These are phyloP conservation scores for Durusdinium trenchii DNA, from an alignment of 73 alveolate species.

Conservation along the genomic window DNA sequence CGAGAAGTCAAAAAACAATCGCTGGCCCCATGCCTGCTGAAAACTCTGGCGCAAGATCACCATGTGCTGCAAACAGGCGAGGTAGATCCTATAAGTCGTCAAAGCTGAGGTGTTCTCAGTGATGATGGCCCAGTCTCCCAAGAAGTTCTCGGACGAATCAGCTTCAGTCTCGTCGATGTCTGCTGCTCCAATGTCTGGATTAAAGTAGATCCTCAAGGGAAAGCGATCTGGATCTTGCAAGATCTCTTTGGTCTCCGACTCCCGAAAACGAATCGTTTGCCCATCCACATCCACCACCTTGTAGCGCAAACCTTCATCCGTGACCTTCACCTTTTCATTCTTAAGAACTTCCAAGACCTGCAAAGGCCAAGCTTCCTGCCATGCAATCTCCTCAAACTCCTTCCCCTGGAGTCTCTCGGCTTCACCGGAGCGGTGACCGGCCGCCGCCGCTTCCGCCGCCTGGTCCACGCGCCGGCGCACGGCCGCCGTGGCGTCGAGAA, in stretches of 20 bases:
- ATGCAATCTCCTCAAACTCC: neutral
- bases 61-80: slow-evolving; percentile 47
- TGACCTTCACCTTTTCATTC: neutral
- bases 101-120: neutral
- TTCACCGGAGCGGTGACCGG: too few relatives aligned
- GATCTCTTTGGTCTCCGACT: too few relatives aligned
- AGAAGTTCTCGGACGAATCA: slow-evolving; percentile 36
- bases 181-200: neutral
- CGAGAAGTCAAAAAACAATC: slow-evolving; percentile 45
- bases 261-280: neutral
- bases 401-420: too few relatives aligned
- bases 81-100: neutral
- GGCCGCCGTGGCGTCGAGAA: neutral
- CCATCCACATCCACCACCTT: neutral
- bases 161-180: slow-evolving; percentile 26
- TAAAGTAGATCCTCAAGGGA: neutral
- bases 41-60: slow-evolving; percentile 32
- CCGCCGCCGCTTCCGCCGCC: neutral
- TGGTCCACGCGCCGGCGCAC: slow-evolving; percentile 37
- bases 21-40: slow-evolving; percentile 3
- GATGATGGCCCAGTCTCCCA: slow-evolving; percentile 22
- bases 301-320: slow-evolving; percentile 2
- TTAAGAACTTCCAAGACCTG: neutral
- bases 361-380: slow-evolving; percentile 8
- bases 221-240: neutral